Evolutionary conservation across 495 filamentous ascomycete species (phyloP).

Genomic region (Penicillium macrosclerotiorum): DNA sequence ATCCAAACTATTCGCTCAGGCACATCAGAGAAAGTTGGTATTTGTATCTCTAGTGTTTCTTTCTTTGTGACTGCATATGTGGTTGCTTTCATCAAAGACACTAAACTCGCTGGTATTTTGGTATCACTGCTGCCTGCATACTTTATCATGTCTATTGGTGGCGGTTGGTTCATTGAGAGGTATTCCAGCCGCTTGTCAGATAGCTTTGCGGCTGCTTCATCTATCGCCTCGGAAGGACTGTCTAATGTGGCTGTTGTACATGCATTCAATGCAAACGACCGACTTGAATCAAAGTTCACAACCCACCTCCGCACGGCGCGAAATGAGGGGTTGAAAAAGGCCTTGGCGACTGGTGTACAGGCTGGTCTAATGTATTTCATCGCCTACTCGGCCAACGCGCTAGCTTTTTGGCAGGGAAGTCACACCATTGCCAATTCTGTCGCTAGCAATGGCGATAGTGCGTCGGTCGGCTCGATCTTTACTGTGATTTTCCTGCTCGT

Average conservation of each 20-base stretch:
- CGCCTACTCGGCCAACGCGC: conserved; percentile 57
- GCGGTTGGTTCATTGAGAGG: conserved; percentile 56
- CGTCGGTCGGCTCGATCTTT: conserved; percentile 55
- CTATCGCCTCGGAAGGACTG: conserved; percentile 43
- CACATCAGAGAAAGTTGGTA: conserved; percentile 64
- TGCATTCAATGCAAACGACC: conserved; percentile 38
- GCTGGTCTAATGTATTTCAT: conserved; percentile 62
- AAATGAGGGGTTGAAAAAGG: conserved; percentile 53
- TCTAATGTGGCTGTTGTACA: conserved; percentile 45
- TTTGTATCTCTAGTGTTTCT: conserved; percentile 51
- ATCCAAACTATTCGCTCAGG: conserved; percentile 57
- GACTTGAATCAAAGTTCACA: conserved; percentile 51
- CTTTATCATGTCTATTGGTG: conserved; percentile 59
- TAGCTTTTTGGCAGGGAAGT: conserved; percentile 66
- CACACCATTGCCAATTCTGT: conserved; percentile 47
- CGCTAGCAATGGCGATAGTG: conserved; percentile 23
- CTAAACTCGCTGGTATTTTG: conserved; percentile 32
- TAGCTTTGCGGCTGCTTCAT: conserved; percentile 41
- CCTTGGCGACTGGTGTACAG: conserved; percentile 51
- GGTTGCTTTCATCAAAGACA: conserved; percentile 59
- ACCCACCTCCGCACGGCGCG: conserved; percentile 38
- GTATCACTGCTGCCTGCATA: conserved; percentile 61
- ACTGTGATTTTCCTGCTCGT: conserved; percentile 64
- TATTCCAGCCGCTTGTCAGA: conserved; percentile 51
- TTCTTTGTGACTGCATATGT: conserved; percentile 64